Conservation (phyloP, 1,284 basidiomycete genomes). For the Paramarasmius palmivorus region DNA sequence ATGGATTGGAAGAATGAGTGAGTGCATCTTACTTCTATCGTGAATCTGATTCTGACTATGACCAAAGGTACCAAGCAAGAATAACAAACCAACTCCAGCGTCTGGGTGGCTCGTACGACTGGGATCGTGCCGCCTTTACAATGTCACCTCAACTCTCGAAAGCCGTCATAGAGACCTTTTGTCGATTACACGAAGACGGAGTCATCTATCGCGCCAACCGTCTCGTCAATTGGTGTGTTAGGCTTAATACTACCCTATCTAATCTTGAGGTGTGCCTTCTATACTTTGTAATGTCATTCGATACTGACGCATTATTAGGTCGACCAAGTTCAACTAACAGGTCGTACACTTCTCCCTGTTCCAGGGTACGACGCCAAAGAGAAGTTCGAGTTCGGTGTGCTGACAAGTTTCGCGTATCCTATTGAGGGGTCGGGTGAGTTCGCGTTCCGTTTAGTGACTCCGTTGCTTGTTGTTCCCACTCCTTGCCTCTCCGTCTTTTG, state of each 20-base stretch:
- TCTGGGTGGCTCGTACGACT: constrained; percentile 94
- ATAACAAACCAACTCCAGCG: constrained; percentile 91
- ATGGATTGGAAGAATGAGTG: constrained; percentile 98
- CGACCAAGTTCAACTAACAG: constrained; percentile 91
- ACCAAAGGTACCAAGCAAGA: constrained; percentile 77
- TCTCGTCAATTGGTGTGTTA: constrained; percentile 98
- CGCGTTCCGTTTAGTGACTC: background rate
- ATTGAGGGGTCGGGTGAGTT: constrained; percentile 78
- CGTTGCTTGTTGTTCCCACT: too few relatives aligned
- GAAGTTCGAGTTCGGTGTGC: constrained; percentile 96
- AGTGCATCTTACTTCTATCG: constrained; percentile 26
- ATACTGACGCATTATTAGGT: constrained; percentile 50
- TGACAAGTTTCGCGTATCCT: constrained; percentile 94
- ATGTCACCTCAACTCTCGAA: constrained; percentile 90
- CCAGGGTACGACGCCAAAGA: constrained; percentile 95
- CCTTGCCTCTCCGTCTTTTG: too few relatives aligned
- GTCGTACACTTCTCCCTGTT: constrained; percentile 86
- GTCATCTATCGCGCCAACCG: constrained; percentile 96
- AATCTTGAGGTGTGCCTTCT: constrained; percentile 78
- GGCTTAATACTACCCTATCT: constrained; percentile 94
- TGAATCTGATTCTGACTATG: constrained; percentile 6
- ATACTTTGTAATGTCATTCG: background rate
- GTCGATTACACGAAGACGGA: constrained; percentile 89
- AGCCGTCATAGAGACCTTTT: constrained; percentile 93
- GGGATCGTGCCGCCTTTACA: constrained; percentile 93